Evolutionary conservation across 2,329 filamentous ascomycete species (phyloP).

Genomic region (Chrysoporthe puriensis): DNA sequence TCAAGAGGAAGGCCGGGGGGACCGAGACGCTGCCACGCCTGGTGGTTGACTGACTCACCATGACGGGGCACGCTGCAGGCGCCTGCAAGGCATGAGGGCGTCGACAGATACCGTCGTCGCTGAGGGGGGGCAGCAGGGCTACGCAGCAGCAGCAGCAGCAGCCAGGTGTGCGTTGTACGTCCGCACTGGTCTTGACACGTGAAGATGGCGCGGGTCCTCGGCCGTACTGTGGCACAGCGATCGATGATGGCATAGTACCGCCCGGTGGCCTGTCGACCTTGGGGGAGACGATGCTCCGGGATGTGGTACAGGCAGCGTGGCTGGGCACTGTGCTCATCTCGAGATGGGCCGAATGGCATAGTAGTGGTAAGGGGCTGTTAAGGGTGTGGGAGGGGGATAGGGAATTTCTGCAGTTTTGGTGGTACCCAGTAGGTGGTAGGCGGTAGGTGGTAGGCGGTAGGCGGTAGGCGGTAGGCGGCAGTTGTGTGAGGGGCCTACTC

Average conservation of each 20-base stretch:
- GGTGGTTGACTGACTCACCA: not conserved
- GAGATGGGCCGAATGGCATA: slow-evolving; percentile 1
- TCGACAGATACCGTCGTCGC: not conserved
- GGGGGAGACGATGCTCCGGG: slow-evolving; percentile 2
- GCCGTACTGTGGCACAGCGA: not conserved
- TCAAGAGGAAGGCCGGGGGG: not conserved
- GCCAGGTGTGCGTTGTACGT: no score
- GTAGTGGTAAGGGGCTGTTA: not conserved
- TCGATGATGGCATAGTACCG: not conserved
- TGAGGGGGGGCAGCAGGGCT: not conserved
- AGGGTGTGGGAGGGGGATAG: no score
- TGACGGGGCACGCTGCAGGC: not conserved
- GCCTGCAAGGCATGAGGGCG: not conserved
- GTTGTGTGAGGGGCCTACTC: not conserved
- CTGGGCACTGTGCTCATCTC: slow-evolving; percentile 1
- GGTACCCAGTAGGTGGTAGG: no score
- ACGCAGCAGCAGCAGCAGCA: no score
- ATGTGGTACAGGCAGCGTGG: not conserved
- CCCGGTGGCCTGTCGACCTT: not conserved
- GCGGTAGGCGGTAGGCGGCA: no score
- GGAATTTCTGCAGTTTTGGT: no score
- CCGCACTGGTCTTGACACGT: not conserved
- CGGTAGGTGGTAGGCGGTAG: no score
- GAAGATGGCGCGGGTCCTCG: not conserved
- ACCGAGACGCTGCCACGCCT: not conserved